Evolutionary conservation across 306 rosid genomes (phyloP).

Genomic region (Mimosa pudica): DNA sequence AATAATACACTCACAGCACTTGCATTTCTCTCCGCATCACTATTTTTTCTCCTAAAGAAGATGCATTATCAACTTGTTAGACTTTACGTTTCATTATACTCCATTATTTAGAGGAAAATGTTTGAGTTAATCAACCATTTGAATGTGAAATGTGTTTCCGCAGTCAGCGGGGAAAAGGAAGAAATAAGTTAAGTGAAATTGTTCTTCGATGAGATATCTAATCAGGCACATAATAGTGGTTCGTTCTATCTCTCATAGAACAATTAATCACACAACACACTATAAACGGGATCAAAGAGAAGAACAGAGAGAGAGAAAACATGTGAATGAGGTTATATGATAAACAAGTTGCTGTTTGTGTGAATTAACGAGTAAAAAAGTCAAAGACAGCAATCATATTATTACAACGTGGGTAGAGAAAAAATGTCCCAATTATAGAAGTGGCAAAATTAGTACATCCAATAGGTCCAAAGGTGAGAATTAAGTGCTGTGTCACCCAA

Average conservation of each 20-base stretch:
- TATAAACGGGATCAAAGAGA: neutral
- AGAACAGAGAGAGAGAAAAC: neutral
- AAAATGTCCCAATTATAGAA: constrained; percentile 45
- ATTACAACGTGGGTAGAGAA: constrained; percentile 35
- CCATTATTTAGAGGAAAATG: too few species aligned
- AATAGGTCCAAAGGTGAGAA: constrained; percentile 29
- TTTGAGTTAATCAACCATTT: neutral
- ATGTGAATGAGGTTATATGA: neutral
- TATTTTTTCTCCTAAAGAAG: too few species aligned
- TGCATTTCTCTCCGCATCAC: neutral
- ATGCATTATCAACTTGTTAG: too few species aligned
- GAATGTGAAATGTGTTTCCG: constrained; percentile 44
- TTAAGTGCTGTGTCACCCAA: constrained; percentile 38
- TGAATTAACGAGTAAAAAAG: constrained; percentile 35
- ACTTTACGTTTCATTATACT: too few species aligned
- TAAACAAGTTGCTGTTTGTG: neutral
- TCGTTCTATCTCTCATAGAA: neutral
- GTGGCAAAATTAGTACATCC: constrained; percentile 31
- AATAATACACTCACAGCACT: neutral
- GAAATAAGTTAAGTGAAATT: neutral
- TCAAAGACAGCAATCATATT: constrained; percentile 47
- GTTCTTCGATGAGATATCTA: neutral
- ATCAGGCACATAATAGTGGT: neutral
- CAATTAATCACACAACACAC: neutral
- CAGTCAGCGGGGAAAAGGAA: constrained; percentile 54